Base-by-base conservation (phyloP, 176 grass and related monocot species). In the Musa acuminata region DNA sequence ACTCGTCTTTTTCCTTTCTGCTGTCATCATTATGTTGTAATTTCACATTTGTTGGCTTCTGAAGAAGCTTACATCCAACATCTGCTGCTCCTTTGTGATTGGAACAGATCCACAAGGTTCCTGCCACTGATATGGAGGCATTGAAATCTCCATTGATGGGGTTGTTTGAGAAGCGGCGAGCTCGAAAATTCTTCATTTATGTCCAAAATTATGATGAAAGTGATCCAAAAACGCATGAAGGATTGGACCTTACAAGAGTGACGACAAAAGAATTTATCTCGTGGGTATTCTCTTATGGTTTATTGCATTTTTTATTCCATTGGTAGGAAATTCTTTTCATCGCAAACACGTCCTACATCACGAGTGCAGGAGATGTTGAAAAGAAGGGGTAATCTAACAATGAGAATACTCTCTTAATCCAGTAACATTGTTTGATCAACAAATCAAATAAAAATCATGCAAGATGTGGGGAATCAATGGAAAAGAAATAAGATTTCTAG, bases 161-260 rank as follows among this genome's bases (percentile, higher is more conserved):
- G 49, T 4, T 94, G 19, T 94, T 94, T 84, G 91, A 95, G 78
- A 95, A 95, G 63, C 87, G 85, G n/a, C 87, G 91, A 80, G 91
- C 91, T 74, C 85, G 85, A 51, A 86, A 82, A 64, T 94, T 94
- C 64, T 88, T 90, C 51, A 80, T 95, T 82, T 95, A 95, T 72
- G 85, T 95, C 22, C 88, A 95, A 80, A 80, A 90, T 82, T 95
- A 88, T 84, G 85, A 82, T 75, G 91, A 91, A 82, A 82, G 77
- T 86, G 88, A 95, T 75, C 85, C 88, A 54, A 82, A 63, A 73
- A 95, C 88, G 64, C 91, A 95, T 75, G 82, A 91, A 82, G 88
- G 91, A 2, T 86, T 90, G 76, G 88, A 95, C 52, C 91, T 95
- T 60, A 88, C 88, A 67, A 95, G 67, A 80, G 69, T 95, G 51